phyloP scores from a whole-genome alignment of 176 grass and related monocot genomes.

The Ensete ventricosum region DNA sequence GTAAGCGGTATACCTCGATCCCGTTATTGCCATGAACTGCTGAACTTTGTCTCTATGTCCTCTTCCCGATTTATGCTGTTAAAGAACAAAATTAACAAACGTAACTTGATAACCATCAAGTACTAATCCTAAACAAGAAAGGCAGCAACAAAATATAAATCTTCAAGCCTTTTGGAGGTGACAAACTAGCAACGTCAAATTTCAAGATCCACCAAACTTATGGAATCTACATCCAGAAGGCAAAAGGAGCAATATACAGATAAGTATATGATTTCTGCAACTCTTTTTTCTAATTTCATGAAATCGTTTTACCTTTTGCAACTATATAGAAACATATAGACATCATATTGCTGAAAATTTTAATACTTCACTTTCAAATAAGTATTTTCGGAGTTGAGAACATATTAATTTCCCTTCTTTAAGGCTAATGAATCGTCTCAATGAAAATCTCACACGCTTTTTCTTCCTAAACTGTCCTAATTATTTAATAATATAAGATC shows the following conservation, averaged over 20 bases:
- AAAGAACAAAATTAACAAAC: slow-evolving; percentile 3
- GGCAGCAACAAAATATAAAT: background rate
- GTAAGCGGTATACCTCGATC: background rate
- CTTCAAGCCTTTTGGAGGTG: background rate
- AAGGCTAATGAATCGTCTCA: background rate
- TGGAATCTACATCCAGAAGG: background rate
- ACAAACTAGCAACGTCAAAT: background rate
- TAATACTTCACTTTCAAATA: too few relatives aligned
- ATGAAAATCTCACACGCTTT: background rate
- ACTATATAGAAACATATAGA: background rate
- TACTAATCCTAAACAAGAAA: background rate
- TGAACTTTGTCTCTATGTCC: slow-evolving; percentile 96
- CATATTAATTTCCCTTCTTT: background rate
- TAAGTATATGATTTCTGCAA: background rate
- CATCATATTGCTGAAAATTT: background rate
- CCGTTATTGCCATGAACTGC: slow-evolving; percentile 97
- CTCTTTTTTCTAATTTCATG: background rate
- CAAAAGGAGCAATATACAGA: background rate
- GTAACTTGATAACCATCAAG: background rate
- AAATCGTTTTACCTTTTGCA: background rate
- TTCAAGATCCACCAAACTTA: background rate
- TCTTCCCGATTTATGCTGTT: slow-evolving; percentile 95
- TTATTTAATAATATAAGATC: background rate
- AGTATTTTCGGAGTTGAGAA: too few relatives aligned
- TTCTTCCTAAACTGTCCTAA: background rate